Base-by-base conservation (phyloP, 768 basidiomycete genomes). In the Galerina sulciceps region DNA sequence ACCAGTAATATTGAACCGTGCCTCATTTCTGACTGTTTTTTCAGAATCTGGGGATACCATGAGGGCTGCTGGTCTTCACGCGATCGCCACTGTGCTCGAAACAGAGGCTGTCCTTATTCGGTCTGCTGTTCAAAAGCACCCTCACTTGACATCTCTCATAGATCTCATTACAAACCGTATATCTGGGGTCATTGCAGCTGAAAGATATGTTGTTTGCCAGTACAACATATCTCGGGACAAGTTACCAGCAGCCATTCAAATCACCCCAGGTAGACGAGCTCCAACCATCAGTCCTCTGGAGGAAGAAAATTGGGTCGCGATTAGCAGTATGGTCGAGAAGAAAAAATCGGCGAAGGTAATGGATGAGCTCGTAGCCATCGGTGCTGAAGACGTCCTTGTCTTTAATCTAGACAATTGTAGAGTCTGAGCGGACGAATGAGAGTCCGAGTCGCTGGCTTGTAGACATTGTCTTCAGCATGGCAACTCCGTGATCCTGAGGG, bases 21-120 rank as follows among this genome's bases (percentile, higher is more conserved):
- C 15, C n/a, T 17, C 43, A 6, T 43, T 37, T 3, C 38, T 38
- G 42, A 59, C 42, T 3, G 9, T 53, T 48, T 31, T 47, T 47
- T 40, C 70, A 96, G 96, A 99, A 76, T 99, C 96, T 15, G 97
- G 97, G 42, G 97, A 99, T 68, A 99, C 97, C 8, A 99, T 99
- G 97, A 93, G 96, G 35, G 97, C 96, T 22, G 96, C 96, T 0
- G 97, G 96, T 37, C 81, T 99, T 55, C 92, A 92, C 71, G 87
- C 96, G 40, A 98, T 99, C 67, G 90, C 88, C 13, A 98, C 94
- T 10, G 71, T 99, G 10, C 84, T 99, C 54, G 73, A 88, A 26
- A 77, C 78, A 1, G 91, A 99, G 75, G 96, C 96, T 10, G 93
- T 98, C 53, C 86, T 99, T 36, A 97, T 99, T 81, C 91, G 87